A percentile compares a stretch with the other conserved stretches of the same genome.
Conservation (phyloP, 208 protist genomes). For the Leishmania turanica region DNA sequence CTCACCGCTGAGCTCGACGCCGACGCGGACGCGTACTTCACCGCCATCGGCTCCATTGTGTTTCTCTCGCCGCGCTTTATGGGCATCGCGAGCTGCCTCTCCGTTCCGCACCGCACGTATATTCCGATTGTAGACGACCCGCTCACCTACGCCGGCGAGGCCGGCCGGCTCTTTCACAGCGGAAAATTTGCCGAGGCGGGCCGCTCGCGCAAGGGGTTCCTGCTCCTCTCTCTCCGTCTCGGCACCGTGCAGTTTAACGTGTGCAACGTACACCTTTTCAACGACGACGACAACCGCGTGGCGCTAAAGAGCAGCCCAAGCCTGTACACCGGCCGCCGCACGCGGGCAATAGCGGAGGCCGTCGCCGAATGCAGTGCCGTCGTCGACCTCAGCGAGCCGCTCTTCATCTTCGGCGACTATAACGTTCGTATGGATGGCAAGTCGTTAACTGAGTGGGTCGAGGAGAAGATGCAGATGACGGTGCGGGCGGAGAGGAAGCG, state of each 20-base stretch:
- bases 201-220: conserved; percentile 71
- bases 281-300: conserved; percentile 68
- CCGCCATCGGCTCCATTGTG: conserved; percentile 67
- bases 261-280: conserved; percentile 76
- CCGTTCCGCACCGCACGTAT: conserved; percentile 79
- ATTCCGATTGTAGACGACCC: conserved; percentile 78
- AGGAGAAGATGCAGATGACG: conserved; percentile 36
- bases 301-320: conserved; percentile 52
- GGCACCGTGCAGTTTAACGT: conserved; percentile 65
- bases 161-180: conserved; percentile 52
- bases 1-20: conserved; percentile 22
- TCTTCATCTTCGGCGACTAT: conserved; percentile 84
- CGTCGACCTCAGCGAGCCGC: conserved; percentile 52
- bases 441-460: conserved; percentile 35
- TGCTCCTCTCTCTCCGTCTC: conserved; percentile 76
- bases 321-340: conserved; percentile 48
- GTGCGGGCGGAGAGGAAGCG: conserved; percentile 46
- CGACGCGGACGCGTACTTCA: conserved; percentile 42
- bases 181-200: conserved; percentile 62
- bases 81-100: conserved; percentile 74
- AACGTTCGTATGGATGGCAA: conserved; percentile 70
- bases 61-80: conserved; percentile 78
- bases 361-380: conserved; percentile 57
- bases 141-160: conserved; percentile 63
- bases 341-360: conserved; percentile 61